phyloP scores from a whole-genome alignment of 2,329 filamentous ascomycete species.

The Hymenoscyphus occultus region DNA sequence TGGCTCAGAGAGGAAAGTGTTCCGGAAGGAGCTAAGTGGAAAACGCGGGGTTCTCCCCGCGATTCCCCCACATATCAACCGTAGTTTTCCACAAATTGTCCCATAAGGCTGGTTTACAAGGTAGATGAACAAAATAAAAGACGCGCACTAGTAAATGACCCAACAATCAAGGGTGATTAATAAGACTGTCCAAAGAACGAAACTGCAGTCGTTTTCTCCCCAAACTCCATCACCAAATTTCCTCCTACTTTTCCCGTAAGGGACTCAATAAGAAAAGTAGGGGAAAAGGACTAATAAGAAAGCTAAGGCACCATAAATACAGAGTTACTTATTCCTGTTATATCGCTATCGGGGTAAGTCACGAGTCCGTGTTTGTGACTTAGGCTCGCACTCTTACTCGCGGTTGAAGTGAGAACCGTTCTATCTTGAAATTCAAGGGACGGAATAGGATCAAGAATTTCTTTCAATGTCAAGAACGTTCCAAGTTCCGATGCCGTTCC shows the following conservation, averaged over 20 bases:
- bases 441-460: not conserved
- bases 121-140: too few species aligned
- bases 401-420: not conserved
- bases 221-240: too few species aligned
- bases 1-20: constrained; percentile 4
- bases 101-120: too few species aligned
- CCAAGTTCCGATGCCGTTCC: not conserved
- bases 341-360: not conserved
- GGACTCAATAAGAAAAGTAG: not conserved
- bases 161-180: too few species aligned
- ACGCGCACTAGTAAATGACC: too few species aligned
- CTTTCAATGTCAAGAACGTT: not conserved
- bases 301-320: not conserved
- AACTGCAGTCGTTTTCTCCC: too few species aligned
- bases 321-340: not conserved
- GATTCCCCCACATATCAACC: not conserved
- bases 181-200: too few species aligned
- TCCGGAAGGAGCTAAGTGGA: not conserved
- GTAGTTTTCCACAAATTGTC: too few species aligned
- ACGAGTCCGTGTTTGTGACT: not conserved
- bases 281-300: not conserved
- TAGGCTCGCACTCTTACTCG: not conserved
- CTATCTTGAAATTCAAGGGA: not conserved
- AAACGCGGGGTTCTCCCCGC: constrained; percentile 5
- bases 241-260: too few species aligned